Evolutionary conservation across 306 rosid genomes (phyloP).

Genomic region (Citrullus colocynthis): DNA sequence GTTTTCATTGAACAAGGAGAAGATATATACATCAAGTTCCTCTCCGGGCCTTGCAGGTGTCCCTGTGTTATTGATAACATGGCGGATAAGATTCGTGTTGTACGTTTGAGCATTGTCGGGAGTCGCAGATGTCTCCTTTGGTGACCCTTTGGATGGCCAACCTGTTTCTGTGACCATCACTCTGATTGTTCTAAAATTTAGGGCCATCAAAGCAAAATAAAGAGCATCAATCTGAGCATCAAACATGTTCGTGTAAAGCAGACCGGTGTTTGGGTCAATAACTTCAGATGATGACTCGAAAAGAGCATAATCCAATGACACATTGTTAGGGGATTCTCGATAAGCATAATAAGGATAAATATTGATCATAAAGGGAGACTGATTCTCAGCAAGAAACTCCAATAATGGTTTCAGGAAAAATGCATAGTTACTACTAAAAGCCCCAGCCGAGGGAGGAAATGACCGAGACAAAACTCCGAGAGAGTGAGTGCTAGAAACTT

Average conservation of each 20-base stretch:
- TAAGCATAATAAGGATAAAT: constrained; percentile 95
- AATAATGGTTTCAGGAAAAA: constrained; percentile 81
- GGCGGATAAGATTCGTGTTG: constrained; percentile 45
- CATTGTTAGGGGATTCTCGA: constrained; percentile 65
- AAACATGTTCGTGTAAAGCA: constrained; percentile 85
- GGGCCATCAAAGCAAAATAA: constrained; percentile 76
- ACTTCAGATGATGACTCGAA: constrained; percentile 85
- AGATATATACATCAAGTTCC: constrained; percentile 33
- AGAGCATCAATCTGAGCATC: constrained; percentile 97
- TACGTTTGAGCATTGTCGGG: constrained; percentile 70
- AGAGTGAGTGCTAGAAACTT: constrained; percentile 85
- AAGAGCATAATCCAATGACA: constrained; percentile 70
- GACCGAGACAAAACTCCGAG: constrained; percentile 91
- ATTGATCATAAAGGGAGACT: constrained; percentile 92
- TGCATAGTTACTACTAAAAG: constrained; percentile 78
- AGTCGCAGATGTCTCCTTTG: constrained; percentile 81
- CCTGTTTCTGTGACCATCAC: constrained; percentile 95
- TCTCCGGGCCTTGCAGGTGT: constrained; percentile 40
- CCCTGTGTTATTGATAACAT: constrained; percentile 37
- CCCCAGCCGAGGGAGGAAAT: constrained; percentile 97
- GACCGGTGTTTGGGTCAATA: constrained; percentile 92
- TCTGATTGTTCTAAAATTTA: constrained; percentile 76
- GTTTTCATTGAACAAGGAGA: constrained; percentile 74
- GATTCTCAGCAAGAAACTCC: constrained; percentile 91
- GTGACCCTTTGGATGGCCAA: constrained; percentile 97